Evolutionary conservation across 2,329 filamentous ascomycete species (phyloP), one percentile per base, ranked within the genome.

Genomic region (Ophiostoma sp.): DNA sequence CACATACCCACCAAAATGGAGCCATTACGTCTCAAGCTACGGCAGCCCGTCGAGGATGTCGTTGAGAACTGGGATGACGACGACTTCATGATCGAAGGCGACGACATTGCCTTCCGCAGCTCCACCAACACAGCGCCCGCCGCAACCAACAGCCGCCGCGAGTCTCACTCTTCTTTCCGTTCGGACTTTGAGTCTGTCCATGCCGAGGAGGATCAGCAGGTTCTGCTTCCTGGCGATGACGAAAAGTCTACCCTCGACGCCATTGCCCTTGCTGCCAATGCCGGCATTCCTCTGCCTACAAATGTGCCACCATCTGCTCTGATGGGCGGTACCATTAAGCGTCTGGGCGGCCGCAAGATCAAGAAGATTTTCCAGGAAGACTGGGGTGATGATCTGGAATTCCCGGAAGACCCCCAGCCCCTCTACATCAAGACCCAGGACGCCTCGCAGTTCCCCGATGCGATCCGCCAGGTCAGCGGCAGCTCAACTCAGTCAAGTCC

Each of bases 311-410:
- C 91, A 42, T 97, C 94, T 27, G 95, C 95, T 42, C 82, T 99
- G 58, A 86, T 95, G 76, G 94, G 94, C 67, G 95, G 95, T 66
- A 94, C 93, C 9, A 98, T 98, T 76, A 96, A 96, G 80, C 85
- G 93, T 73, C 83, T 98, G 45, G 93, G 93, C 65, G 87, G 87
- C 69, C 85, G 87, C 73, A 92, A 89, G 74, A 83, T 90, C 27
- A 89, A 87, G 74, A 89, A 86, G 75, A 87, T 89, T 55, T 86
- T 91, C 69, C 87, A 91, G 71, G 90, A 93, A 73, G 91, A 94
- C 76, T 94, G 91, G 88, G 89, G 87, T 70, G 89, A 93, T 73
- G 91, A 94, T 73, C 78, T 94, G 65, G 89, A 91, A 73, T 77
- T 93, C 16, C 88, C 89, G 3, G 83, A 83, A 52, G 76, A 81